phyloP scores from a whole-genome alignment of 208 protist genomes.

The Porcisia hertigi region DNA sequence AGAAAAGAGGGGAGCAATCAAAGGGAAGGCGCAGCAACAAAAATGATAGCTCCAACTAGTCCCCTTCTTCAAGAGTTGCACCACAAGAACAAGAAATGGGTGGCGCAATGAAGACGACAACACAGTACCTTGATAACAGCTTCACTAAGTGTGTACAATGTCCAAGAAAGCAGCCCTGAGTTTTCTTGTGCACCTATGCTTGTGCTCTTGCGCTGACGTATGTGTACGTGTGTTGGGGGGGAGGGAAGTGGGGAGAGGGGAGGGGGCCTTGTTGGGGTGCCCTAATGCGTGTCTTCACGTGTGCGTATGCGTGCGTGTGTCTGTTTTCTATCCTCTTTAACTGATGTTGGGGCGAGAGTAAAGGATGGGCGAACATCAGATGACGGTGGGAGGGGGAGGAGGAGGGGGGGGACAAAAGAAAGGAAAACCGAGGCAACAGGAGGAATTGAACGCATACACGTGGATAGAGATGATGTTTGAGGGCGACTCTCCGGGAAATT shows the following conservation, averaged over 20 bases:
- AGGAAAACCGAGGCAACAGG: background rate
- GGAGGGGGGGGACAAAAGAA: background rate
- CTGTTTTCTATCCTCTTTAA: background rate
- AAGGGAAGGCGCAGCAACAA: background rate
- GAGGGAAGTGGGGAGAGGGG: too few species aligned
- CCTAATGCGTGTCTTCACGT: background rate
- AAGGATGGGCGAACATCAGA: background rate
- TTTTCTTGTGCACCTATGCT: background rate
- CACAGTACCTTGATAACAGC: background rate
- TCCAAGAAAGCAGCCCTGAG: background rate
- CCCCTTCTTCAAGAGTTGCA: background rate
- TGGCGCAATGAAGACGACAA: background rate
- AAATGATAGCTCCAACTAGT: background rate
- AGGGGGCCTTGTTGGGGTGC: too few species aligned
- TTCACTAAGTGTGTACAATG: background rate
- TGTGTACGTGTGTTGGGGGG: background rate
- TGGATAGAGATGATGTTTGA: background rate
- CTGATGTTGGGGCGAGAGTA: background rate
- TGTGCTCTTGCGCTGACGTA: background rate
- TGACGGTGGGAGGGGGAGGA: background rate
- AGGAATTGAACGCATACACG: background rate
- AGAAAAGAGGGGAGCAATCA: constrained; percentile 6
- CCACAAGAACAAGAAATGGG: background rate
- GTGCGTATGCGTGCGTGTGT: constrained; percentile 1
- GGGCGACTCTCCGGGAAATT: background rate